Base-by-base conservation (phyloP, 345 rosid genomes). In the Lagerstroemia speciosa region DNA sequence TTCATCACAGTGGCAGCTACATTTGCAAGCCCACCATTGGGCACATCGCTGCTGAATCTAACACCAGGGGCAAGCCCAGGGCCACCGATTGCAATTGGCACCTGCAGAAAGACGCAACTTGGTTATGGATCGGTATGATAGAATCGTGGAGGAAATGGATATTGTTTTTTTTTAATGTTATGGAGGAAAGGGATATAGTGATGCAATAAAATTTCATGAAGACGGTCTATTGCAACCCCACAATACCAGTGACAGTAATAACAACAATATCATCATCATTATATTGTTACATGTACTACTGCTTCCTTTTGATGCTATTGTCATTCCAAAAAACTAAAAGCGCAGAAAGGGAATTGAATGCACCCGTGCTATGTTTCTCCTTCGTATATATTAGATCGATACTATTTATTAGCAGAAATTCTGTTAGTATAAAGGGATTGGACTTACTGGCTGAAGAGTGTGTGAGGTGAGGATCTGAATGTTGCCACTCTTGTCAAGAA, bases 1-100 rank as follows among this genome's bases (percentile, higher is more conserved):
- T 91, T 94, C 74, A 91, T 86, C 74, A 94, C 86, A 0, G 98
- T 91, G n/a, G 99, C 99, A 71, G 95, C 97, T 34, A 94, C 96
- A 71, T 94, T 94, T 4, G 95, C 99, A 30, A 94, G 98, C 63
- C 98, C 96, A 0, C 86, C 90, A 15, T 26, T 62, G 0, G 85
- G 84, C 43, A 94, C 68, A 78, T 91, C 92, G 41, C 71, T 73
- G 71, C 97, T 90, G 85, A 86, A 86, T 73, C 83, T 84, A 9
- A 81, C 90, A 70, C 90, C 86, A 30, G 80, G 61, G 5, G 81
- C 75, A 79, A 91, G 65, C 36, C 97, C 97, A 9, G 95, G 93
- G 58, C 97, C 99, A 68, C 98, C 96, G 17, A 93, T 89, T 24
- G 97, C 97, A 69, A 91, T 76, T 20, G 97, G 98, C 60, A 93